phyloP scores from a whole-genome alignment of 495 filamentous ascomycete genomes.

The Aspergillus coremiiformis region DNA sequence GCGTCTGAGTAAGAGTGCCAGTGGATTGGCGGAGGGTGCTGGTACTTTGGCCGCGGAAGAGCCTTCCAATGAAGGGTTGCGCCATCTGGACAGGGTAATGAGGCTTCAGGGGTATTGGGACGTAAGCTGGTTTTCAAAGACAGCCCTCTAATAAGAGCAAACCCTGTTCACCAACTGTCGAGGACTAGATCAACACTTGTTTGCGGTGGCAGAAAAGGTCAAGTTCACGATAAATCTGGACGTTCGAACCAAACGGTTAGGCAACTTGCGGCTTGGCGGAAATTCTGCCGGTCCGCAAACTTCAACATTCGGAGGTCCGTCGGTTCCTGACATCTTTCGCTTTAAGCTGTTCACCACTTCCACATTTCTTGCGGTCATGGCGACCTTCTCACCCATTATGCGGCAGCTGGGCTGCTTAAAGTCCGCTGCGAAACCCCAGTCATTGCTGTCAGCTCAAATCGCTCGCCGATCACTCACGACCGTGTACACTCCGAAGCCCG shows the following conservation, averaged over 20 bases:
- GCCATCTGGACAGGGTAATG: slow-evolving; percentile 22
- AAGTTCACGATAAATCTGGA: too few relatives aligned
- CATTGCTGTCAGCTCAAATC: slow-evolving; percentile 36
- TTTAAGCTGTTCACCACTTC: slow-evolving; percentile 1
- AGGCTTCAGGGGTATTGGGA: neutral
- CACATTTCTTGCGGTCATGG: slow-evolving; percentile 39
- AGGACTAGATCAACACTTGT: slow-evolving; percentile 7
- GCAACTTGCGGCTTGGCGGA: slow-evolving; percentile 33
- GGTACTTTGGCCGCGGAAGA: slow-evolving; percentile 29
- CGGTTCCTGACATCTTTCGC: neutral
- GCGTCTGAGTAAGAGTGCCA: slow-evolving; percentile 25
- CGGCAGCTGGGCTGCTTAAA: slow-evolving; percentile 65
- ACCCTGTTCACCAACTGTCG: neutral
- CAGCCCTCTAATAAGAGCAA: neutral
- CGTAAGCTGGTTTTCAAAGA: neutral
- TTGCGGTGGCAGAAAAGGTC: slow-evolving; percentile 17
- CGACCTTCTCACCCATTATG: slow-evolving; percentile 46
- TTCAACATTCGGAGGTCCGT: slow-evolving; percentile 2
- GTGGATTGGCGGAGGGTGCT: slow-evolving; percentile 28
- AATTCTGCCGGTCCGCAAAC: slow-evolving; percentile 35
- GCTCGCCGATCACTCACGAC: slow-evolving; percentile 36
- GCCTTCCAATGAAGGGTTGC: slow-evolving; percentile 32
- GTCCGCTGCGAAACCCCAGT: slow-evolving; percentile 40
- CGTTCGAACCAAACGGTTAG: slow-evolving; percentile 11
- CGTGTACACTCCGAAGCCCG: slow-evolving; percentile 29